Base-by-base conservation (phyloP, 257 asterid species). In the Capsicum chinense region DNA sequence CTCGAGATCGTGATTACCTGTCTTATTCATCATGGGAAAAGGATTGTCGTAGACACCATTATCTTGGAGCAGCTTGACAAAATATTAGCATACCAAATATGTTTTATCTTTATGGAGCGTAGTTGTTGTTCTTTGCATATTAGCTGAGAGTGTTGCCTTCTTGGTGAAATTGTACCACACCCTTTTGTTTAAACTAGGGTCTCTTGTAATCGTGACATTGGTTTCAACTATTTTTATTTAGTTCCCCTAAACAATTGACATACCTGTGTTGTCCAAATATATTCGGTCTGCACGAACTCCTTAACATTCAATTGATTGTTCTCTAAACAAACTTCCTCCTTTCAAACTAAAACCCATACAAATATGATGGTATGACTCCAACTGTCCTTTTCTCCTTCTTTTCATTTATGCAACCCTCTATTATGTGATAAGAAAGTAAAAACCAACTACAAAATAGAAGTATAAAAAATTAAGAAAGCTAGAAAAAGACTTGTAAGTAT, bases 1-100 rank as follows among this genome's bases (percentile, higher is more conserved):
- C 97, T 79, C 90, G 98, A 91, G 99, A 94, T 83, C 95, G 94
- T 9, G 97, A 90, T 74, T 91, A 93, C 86, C 90, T 86, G 86
- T 87, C 91, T 73, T 90, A 94, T 85, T 88, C 97, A 48, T 91
- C 97, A 3, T 88, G 93, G 88, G 99, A 92, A 63, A 93, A 88
- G 87, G 98, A 95, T 82, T 94, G 98, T 54, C 92, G 91, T 42
- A 93, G 90, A 84, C 97, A 92, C 62, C 93, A 91, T 82, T 92
- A 74, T 88, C 91, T 82, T 90, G 89, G 88, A 83, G 33, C 37
- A 5, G 54, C 44, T 47, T 4, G 13, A 50, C 35, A 44, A 58
- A 62, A 6, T 26, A 74, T 54, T 78, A 8, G 50, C 64, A 54
- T 26, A 64, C 14, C 64, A 78, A 54, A 54, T 56, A 26, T 56